Evolutionary conservation across 1,284 basidiomycete genomes (phyloP).

Genomic region (Acaromyces ingoldii): DNA sequence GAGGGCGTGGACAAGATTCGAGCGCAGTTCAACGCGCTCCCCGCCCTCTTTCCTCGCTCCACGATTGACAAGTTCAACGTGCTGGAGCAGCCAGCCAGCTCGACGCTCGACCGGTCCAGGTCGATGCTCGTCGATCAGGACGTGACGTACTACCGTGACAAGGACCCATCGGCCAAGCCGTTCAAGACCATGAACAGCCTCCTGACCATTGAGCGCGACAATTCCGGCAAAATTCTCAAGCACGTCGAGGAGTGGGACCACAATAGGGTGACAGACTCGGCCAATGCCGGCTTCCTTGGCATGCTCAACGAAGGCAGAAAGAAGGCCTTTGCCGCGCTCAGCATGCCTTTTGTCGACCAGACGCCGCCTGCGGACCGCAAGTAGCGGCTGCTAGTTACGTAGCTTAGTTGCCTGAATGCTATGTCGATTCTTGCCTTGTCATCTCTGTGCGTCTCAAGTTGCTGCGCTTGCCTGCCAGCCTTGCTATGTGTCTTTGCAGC

Average conservation of each 20-base stretch:
- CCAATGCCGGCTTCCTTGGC: slow-evolving; percentile 14
- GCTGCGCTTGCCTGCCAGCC: too few relatives aligned
- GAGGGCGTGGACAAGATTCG: slow-evolving; percentile 10
- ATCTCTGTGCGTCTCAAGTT: too few relatives aligned
- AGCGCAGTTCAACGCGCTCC: slow-evolving; percentile 21
- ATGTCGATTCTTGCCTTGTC: too few relatives aligned
- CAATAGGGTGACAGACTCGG: slow-evolving; percentile 11
- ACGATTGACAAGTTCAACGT: slow-evolving; percentile 15
- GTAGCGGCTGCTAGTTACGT: too few relatives aligned
- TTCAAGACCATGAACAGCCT: slow-evolving; percentile 17
- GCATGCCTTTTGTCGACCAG: slow-evolving; percentile 10
- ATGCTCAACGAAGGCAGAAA: slow-evolving; percentile 20
- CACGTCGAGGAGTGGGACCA: slow-evolving; percentile 23
- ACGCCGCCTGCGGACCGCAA: slow-evolving; percentile 11
- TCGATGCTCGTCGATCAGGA: slow-evolving; percentile 15
- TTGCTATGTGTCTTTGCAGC: too few relatives aligned
- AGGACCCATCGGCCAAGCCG: slow-evolving; percentile 9
- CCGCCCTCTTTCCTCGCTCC: slow-evolving; percentile 11
- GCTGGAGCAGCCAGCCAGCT: slow-evolving; percentile 10
- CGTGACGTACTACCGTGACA: slow-evolving; percentile 8
- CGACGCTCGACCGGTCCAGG: neutral
- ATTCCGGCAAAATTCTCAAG: slow-evolving; percentile 11
- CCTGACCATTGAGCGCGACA: slow-evolving; percentile 14
- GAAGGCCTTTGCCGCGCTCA: slow-evolving; percentile 13
- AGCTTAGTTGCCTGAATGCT: too few relatives aligned